Base-by-base conservation (phyloP, 306 rosid species). In the Myrica gale region DNA sequence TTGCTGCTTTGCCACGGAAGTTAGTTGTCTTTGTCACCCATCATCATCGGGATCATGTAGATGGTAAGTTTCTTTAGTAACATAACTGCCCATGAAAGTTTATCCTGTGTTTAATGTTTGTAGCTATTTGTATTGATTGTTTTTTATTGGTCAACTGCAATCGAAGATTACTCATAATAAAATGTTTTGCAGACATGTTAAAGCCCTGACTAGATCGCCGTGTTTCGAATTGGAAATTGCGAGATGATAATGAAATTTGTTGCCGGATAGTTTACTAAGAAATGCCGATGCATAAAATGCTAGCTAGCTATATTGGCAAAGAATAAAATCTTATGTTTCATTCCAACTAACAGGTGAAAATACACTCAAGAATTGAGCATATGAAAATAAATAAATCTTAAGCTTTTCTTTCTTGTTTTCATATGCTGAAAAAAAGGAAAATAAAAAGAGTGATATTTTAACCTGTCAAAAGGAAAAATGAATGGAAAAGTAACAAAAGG, bases 11-110 rank as follows among this genome's bases (percentile, higher is more conserved):
- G 87, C 97, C 98, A 1, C 87, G 82, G 87, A 90, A 88, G 72
- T 83, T 93, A 63, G 77, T 91, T 74, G 90, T 93, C 80, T 89
- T 93, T 84, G 87, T 93, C 66, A 93, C 97, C 55, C 98, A 93
- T 84, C 98, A 93, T 74, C 98, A 91, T 73, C 76, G 0, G 48
- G 98, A 93, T 80, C 98, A 93, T 72, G 91, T 93, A 58, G 96
- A 93, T 71, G 97, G 98, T 93, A 83, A 74, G 89, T 72, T 67
- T 86, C 53, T 51, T 15, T 54, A 52, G 45, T 4, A 71, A 71
- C 37, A 3, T 13, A 39, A 26, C 37, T 23, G 58, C 7, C 13
- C 21, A 45, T 3, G 46, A 10, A 71, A 68, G 26, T 19, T 16
- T 15, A 41, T 17, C 8, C 41, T 17, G 9, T 65, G 58, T 82